Conservation (phyloP, 768 basidiomycete species). For the Mycena albidolilacea region DNA sequence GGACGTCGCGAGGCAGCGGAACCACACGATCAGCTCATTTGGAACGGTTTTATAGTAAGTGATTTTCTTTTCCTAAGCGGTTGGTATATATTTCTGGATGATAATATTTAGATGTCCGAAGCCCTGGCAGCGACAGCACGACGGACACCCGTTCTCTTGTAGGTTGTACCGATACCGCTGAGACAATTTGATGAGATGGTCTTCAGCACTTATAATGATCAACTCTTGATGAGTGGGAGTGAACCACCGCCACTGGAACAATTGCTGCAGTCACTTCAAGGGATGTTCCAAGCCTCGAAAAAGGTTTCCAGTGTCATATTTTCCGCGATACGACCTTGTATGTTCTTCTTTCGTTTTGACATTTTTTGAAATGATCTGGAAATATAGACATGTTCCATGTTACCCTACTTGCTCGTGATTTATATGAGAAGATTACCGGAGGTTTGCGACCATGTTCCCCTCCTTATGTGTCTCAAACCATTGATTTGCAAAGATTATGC, state of each 20-base stretch:
- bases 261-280: conserved; percentile 11
- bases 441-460: neutral
- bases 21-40: neutral
- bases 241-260: conserved; percentile 23
- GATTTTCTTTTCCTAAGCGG: neutral
- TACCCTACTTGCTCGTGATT: conserved; percentile 25
- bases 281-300: neutral
- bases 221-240: conserved; percentile 18
- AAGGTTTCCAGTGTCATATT: neutral
- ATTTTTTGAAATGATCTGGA: neutral
- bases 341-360: neutral
- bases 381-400: conserved; percentile 24
- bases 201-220: conserved; percentile 19
- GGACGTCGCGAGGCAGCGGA: neutral
- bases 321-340: conserved; percentile 14
- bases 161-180: neutral
- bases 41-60: conserved; percentile 22
- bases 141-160: conserved; percentile 29
- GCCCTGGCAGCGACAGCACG: conserved; percentile 12
- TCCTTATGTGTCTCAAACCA: neutral
- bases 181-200: neutral
- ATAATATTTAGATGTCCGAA: conserved; percentile 24
- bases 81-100: neutral
- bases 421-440: conserved; percentile 30
- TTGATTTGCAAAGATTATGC: conserved; percentile 25